Conservation (phyloP, 257 asterid genomes). For the Solanum chiquidenum region DNA sequence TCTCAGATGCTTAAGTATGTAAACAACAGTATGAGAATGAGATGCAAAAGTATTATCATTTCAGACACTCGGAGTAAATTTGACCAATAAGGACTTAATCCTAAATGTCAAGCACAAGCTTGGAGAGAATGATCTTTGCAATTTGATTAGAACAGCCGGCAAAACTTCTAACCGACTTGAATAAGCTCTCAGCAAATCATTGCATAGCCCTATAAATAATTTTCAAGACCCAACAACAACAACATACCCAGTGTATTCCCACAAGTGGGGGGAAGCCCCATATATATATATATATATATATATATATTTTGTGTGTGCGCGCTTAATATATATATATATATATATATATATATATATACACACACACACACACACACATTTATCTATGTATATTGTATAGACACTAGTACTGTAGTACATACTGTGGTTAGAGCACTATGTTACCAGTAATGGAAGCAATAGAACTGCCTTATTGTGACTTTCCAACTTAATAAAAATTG, state of each 20-base stretch:
- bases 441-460: not conserved
- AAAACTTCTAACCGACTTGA: not conserved
- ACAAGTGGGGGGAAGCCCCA: not conserved
- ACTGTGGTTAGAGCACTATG: not conserved
- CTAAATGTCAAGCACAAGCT: not conserved
- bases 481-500: not conserved
- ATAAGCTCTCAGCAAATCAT: not conserved
- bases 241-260: not conserved
- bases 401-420: not conserved
- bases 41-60: not conserved
- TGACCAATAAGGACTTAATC: not conserved
- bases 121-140: not conserved
- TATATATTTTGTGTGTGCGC: no score
- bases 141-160: not conserved
- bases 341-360: not conserved
- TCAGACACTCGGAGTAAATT: not conserved
- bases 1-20: not conserved
- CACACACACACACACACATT: not conserved
- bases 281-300: not conserved
- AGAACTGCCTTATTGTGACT: not conserved
- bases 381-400: not conserved
- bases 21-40: not conserved
- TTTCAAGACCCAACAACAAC: not conserved
- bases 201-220: not conserved
- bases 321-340: no score